Conservation (phyloP, 371 early-diverging fungal species). For the Mortierella sp. region DNA sequence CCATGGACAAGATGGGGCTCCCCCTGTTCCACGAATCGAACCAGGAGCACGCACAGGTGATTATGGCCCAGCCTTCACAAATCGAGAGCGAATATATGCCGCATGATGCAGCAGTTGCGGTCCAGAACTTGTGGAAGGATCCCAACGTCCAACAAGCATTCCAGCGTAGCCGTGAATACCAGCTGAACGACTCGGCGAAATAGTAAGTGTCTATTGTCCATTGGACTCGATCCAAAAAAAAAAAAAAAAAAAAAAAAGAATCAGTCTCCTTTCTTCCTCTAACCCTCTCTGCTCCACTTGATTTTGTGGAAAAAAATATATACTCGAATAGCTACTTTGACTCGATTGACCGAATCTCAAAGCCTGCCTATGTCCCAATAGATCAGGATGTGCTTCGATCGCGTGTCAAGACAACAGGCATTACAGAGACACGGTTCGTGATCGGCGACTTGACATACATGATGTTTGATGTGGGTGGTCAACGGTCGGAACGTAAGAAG, state of each 20-base stretch:
- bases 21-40: conserved; percentile 64
- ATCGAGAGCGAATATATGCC: conserved; percentile 83
- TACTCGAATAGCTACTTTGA: conserved; percentile 85
- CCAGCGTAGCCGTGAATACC: conserved; percentile 84
- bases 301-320: no score
- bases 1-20: conserved; percentile 86
- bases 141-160: conserved; percentile 79
- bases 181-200: conserved; percentile 86
- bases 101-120: conserved; percentile 77
- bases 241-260: no score
- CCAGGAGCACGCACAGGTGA: conserved; percentile 67
- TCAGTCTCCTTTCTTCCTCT: no score
- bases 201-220: conserved; percentile 72
- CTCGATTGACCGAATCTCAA: conserved; percentile 86
- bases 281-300: no score
- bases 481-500: conserved; percentile 91
- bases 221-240: no score
- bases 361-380: conserved; percentile 82
- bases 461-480: conserved; percentile 97
- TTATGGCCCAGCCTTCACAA: conserved; percentile 80
- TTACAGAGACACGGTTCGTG: conserved; percentile 88
- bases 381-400: conserved; percentile 91
- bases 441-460: conserved; percentile 88
- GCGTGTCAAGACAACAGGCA: conserved; percentile 91
- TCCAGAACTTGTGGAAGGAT: conserved; percentile 84